Base-by-base conservation (phyloP, 75 land plant genomes). In the Ceratopteris richardii region DNA sequence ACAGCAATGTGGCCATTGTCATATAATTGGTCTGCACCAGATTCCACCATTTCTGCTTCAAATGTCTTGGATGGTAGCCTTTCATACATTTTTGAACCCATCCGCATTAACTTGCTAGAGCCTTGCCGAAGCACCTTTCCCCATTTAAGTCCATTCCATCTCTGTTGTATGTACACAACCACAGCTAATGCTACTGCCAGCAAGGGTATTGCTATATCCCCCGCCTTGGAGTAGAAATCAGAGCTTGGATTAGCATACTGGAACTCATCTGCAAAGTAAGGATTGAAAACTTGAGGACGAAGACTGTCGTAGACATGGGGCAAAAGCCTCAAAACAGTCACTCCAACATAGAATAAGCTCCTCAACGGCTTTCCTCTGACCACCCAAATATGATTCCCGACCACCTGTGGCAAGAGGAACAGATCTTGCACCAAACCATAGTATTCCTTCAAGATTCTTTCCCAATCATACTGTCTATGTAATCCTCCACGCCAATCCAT, bases 391-490 rank as follows among this genome's bases (percentile, higher is more conserved):
- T 57, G 11, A 44, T 77, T 78, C 20, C 81, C 88, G 29, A 81
- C 62, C n/a, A 84, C 65, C 47, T 83, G 90, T 40, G 87, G 90
- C 37, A 83, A 75, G 41, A 86, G 61, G 74, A 80, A 86, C 41
- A 83, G 70, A 64, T 83, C 90, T 66, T 86, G 83, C 31, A 83
- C 76, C 28, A 86, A 68, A 33, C 88, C 90, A 0, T 67, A 56
- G 58, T 86, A 83, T 63, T 86, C 81, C 56, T 70, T 69, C 17
- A 78, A 64, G 16, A 60, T 56, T 0, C 31, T 68, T 60, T 47
- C 68, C 87, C 83, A 84, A 39, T 61, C 80, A 40, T 26, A 64
- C 6, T 55, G 52, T 42, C 40, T 66, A 10, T 61, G 60, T 25
- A 58, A 22, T 13, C 62, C 71, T 9, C 68, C 71, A 14, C 29